Percentiles rank a stretch among this genome's conserved stretches.
Conservation (phyloP, 257 asterid genomes). For the Scutellaria barbata region DNA sequence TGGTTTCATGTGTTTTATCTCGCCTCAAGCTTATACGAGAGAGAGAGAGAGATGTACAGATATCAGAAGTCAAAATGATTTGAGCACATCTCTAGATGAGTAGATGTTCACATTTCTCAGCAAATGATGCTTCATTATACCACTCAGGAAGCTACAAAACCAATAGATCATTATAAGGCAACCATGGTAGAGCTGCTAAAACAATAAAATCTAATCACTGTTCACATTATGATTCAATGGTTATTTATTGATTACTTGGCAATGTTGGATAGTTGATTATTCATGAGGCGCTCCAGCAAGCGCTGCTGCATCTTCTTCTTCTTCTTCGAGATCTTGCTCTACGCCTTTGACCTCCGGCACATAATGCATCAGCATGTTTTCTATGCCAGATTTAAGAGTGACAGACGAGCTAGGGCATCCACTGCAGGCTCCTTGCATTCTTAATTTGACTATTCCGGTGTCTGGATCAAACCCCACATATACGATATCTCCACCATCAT, state of each 20-base stretch:
- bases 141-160: neutral
- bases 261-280: constrained; percentile 33
- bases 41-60: neutral
- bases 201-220: neutral
- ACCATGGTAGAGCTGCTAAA: neutral
- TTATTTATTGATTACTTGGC: neutral
- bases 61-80: neutral
- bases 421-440: constrained; percentile 99
- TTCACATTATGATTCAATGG: neutral
- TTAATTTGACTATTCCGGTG: constrained; percentile 77
- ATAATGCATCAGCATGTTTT: constrained; percentile 97
- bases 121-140: neutral
- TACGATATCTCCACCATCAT: constrained; percentile 95
- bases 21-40: neutral
- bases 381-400: constrained; percentile 94
- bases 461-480: constrained; percentile 76
- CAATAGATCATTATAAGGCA: neutral
- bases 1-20: too few species aligned
- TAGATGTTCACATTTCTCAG: neutral
- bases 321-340: constrained; percentile 79
- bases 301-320: constrained; percentile 58
- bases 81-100: neutral
- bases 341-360: constrained; percentile 92
- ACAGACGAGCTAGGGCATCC: constrained; percentile 99
- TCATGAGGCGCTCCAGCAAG: constrained; percentile 72